Percentiles rank a stretch among this genome's conserved stretches.
Conservation (phyloP, 768 basidiomycete genomes). For the Wakefieldia striispora region DNA sequence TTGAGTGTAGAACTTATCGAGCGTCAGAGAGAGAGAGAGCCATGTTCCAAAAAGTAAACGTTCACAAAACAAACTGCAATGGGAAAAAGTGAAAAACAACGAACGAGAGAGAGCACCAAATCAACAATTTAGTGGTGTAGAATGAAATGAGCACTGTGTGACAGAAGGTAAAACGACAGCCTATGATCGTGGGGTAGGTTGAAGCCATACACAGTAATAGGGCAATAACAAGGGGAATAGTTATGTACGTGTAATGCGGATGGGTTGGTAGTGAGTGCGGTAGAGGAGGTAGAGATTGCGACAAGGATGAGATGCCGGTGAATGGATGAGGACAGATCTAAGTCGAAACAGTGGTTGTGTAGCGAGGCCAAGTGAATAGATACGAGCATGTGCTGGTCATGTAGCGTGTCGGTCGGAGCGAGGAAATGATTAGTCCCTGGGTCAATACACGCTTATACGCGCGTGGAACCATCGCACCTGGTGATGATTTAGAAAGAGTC, state of each 20-base stretch:
- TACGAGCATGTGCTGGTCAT: slow-evolving; percentile 26
- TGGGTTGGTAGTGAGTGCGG: background rate
- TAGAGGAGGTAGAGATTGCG: slow-evolving; percentile 11
- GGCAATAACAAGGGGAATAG: slow-evolving; percentile 28
- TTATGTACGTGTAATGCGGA: slow-evolving; percentile 21
- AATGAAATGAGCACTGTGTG: slow-evolving; percentile 22
- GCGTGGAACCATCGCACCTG: background rate
- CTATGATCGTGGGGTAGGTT: slow-evolving; percentile 11
- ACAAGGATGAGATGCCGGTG: slow-evolving; percentile 18
- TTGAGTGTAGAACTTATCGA: slow-evolving; percentile 5
- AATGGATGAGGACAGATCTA: slow-evolving; percentile 21
- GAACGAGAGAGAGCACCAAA: slow-evolving; percentile 19
- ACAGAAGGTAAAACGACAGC: slow-evolving; percentile 3
- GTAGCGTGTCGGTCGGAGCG: slow-evolving; percentile 17
- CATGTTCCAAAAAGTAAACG: slow-evolving; percentile 16
- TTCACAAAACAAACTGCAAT: slow-evolving; percentile 20
- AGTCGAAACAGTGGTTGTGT: slow-evolving; percentile 13
- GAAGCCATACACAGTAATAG: slow-evolving; percentile 25
- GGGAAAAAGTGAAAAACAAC: slow-evolving; percentile 12
- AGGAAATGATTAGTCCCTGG: background rate
- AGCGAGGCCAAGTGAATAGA: slow-evolving; percentile 18
- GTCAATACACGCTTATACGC: slow-evolving; percentile 6
- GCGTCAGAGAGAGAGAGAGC: slow-evolving; percentile 4
- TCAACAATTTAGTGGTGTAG: slow-evolving; percentile 8
- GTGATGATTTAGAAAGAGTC: background rate